These are phyloP conservation scores for Mycena galopus DNA, from an alignment of 768 basidiomycete species.

Conservation along the genomic window DNA sequence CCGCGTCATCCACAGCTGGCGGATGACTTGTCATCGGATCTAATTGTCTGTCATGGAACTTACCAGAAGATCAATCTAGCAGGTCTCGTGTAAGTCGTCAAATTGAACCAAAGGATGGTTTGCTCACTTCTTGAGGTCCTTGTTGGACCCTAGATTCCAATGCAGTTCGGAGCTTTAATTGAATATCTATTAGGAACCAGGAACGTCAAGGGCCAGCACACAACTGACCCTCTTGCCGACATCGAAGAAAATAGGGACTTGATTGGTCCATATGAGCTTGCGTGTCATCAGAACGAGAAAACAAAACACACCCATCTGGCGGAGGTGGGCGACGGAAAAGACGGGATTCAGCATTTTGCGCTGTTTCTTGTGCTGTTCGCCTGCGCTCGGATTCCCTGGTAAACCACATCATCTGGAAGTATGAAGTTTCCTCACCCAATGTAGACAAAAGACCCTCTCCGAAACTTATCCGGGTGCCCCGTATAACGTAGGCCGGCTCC, in stretches of 20 bases:
- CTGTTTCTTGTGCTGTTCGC: conserved; percentile 58
- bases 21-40: neutral
- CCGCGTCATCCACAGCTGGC: conserved; percentile 50
- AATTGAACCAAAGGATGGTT: neutral
- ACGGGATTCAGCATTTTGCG: conserved; percentile 61
- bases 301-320: conserved; percentile 48
- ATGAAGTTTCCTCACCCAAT: conserved; percentile 21
- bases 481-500: conserved; percentile 39
- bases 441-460: conserved; percentile 38
- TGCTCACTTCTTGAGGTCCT: conserved; percentile 49
- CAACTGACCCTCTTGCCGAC: conserved; percentile 19
- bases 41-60: neutral
- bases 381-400: conserved; percentile 42
- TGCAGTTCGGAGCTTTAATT: conserved; percentile 44
- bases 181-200: neutral
- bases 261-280: neutral
- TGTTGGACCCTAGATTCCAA: conserved; percentile 40
- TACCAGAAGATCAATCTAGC: conserved; percentile 47
- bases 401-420: neutral
- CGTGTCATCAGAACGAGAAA: neutral
- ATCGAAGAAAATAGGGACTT: conserved; percentile 47
- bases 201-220: neutral
- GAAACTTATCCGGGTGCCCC: conserved; percentile 27
- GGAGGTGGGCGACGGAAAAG: conserved; percentile 56
- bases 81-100: neutral